These are phyloP conservation scores for Bremia lactucae DNA, from an alignment of 352 stramenopile species.

Conservation along the genomic window DNA sequence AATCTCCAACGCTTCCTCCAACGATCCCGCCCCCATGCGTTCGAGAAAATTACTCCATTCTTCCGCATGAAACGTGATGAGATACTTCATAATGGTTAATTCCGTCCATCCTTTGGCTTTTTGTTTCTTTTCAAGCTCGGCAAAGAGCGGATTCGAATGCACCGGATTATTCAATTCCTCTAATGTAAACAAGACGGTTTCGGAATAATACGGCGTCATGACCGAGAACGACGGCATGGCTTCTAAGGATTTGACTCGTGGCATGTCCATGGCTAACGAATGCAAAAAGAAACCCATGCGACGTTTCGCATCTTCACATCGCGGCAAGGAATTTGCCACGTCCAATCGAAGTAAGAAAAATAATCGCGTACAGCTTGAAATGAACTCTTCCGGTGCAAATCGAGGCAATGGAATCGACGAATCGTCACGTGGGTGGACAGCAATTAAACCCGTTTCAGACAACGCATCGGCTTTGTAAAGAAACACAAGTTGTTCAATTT, in stretches of 20 bases:
- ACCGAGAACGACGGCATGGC: constrained; percentile 84
- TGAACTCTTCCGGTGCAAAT: constrained; percentile 51
- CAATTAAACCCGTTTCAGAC: constrained; percentile 45
- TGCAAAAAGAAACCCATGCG: constrained; percentile 85
- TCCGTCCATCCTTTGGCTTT: constrained; percentile 66
- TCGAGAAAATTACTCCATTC: constrained; percentile 86
- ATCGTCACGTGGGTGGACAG: constrained; percentile 23
- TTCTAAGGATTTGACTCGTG: constrained; percentile 55
- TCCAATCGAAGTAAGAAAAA: constrained; percentile 75
- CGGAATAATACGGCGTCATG: constrained; percentile 84
- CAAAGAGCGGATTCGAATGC: constrained; percentile 71
- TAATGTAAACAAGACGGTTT: constrained; percentile 78
- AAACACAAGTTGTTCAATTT: constrained; percentile 56
- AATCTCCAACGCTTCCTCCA: constrained; percentile 60
- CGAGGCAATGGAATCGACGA: constrained; percentile 24
- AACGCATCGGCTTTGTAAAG: constrained; percentile 58
- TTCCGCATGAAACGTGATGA: constrained; percentile 82
- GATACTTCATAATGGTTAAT: constrained; percentile 81
- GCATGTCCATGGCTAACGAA: constrained; percentile 79
- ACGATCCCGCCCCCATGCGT: constrained; percentile 49
- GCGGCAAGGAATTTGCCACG: constrained; percentile 56
- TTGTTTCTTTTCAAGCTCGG: constrained; percentile 57
- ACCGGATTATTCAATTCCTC: constrained; percentile 82
- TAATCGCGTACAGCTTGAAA: constrained; percentile 63
- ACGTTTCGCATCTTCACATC: constrained; percentile 72